A percentile compares a stretch with the other conserved stretches of the same genome.
Evolutionary conservation across 768 basidiomycete genomes (phyloP).

Genomic region (Trametes cubensis): DNA sequence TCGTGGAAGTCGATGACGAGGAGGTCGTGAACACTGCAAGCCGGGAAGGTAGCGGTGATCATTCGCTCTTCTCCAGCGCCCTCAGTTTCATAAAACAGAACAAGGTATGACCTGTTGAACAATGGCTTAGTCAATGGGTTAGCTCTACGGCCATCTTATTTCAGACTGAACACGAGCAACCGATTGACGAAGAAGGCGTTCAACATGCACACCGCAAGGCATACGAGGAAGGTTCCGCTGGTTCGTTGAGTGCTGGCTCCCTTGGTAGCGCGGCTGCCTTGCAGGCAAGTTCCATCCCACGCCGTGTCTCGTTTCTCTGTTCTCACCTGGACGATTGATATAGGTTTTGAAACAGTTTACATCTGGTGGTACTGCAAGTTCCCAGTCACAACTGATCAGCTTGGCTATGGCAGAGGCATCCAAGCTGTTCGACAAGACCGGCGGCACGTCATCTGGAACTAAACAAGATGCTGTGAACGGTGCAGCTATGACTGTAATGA

Average conservation of each 20-base stretch:
- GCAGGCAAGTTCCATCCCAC: slow-evolving; percentile 61
- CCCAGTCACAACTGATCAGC: slow-evolving; percentile 72
- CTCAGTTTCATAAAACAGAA: slow-evolving; percentile 54
- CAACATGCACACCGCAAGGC: slow-evolving; percentile 62
- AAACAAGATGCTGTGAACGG: slow-evolving; percentile 87
- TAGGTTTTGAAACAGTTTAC: slow-evolving; percentile 73
- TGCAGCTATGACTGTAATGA: slow-evolving; percentile 85
- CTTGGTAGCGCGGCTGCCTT: slow-evolving; percentile 81
- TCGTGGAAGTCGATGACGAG: slow-evolving; percentile 59
- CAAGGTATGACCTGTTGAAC: too few relatives aligned
- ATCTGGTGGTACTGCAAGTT: slow-evolving; percentile 45
- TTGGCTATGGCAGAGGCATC: slow-evolving; percentile 84
- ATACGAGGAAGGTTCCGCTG: slow-evolving; percentile 55
- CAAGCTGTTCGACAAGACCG: slow-evolving; percentile 73
- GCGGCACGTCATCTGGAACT: slow-evolving; percentile 62
- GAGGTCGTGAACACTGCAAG: slow-evolving; percentile 62
- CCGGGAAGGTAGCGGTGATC: slow-evolving; percentile 57
- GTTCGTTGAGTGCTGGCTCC: slow-evolving; percentile 57
- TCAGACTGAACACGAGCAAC: slow-evolving; percentile 56
- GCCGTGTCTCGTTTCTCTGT: too few relatives aligned
- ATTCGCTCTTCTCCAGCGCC: slow-evolving; percentile 58
- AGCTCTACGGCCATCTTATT: too few relatives aligned
- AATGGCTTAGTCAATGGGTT: too few relatives aligned
- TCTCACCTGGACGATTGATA: too few relatives aligned
- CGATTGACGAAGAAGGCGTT: slow-evolving; percentile 71